These are phyloP conservation scores for Escallonia herrerae DNA, from an alignment of 129 eudicot genomes.

Conservation along the genomic window DNA sequence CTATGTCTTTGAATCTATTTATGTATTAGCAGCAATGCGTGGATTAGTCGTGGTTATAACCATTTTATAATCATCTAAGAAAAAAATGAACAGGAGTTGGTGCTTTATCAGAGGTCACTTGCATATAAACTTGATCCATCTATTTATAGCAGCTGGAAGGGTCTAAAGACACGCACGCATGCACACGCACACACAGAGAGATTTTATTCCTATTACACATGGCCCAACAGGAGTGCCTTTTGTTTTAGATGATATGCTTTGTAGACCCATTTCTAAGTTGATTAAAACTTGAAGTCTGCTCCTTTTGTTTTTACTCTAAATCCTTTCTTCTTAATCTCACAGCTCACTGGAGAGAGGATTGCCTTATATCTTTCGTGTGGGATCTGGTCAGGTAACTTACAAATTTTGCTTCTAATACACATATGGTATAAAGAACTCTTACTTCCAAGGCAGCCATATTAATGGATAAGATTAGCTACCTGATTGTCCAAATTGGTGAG, in stretches of 20 bases:
- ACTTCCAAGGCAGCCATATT: background rate
- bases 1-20: slow-evolving; percentile 3
- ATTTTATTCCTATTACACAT: background rate
- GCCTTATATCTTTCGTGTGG: slow-evolving; percentile 86
- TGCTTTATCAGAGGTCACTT: too few species aligned
- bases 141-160: too few species aligned
- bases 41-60: background rate
- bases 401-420: background rate
- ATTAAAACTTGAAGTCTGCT: background rate
- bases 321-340: slow-evolving; percentile 19
- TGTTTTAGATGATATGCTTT: background rate
- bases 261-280: background rate
- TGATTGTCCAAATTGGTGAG: too few species aligned
- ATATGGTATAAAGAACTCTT: too few species aligned
- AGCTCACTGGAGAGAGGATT: slow-evolving; percentile 90
- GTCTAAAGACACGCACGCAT: background rate
- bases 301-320: slow-evolving; percentile 1
- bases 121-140: too few species aligned
- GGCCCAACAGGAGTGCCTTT: too few species aligned
- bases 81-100: too few species aligned
- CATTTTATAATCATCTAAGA: background rate
- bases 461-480: too few species aligned
- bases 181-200: background rate
- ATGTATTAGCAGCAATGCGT: background rate
- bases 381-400: slow-evolving; percentile 88